Conservation (phyloP, 2,329 filamentous ascomycete genomes). For the Venturia nashicola region DNA sequence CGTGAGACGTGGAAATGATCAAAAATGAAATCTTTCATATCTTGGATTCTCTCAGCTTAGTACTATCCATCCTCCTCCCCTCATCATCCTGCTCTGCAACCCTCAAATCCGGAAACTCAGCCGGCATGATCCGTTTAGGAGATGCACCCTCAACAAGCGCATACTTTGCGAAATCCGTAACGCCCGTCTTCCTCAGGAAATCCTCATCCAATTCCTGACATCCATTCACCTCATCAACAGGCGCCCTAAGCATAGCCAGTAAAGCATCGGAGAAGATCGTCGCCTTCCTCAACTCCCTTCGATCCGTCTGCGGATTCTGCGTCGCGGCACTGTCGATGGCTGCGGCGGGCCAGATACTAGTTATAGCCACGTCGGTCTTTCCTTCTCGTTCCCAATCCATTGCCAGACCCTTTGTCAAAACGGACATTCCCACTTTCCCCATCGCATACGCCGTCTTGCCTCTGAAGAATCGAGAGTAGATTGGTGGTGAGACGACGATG, state of each 20-base stretch:
- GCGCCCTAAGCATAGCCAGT: constrained; percentile 54
- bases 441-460: constrained; percentile 78
- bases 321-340: constrained; percentile 72
- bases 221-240: constrained; percentile 54
- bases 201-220: constrained; percentile 67
- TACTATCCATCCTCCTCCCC: constrained; percentile 58
- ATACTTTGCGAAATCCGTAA: constrained; percentile 63
- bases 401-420: constrained; percentile 66
- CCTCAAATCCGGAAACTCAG: constrained; percentile 51
- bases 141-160: constrained; percentile 49
- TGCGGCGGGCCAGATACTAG: constrained; percentile 69
- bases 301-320: constrained; percentile 33
- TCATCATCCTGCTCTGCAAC: constrained; percentile 75
- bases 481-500: constrained; percentile 70
- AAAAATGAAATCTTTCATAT: constrained; percentile 11
- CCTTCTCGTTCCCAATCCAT: constrained; percentile 67
- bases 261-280: constrained; percentile 73
- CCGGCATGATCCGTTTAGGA: constrained; percentile 71
- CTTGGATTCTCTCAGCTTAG: constrained; percentile 16
- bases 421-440: constrained; percentile 69
- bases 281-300: constrained; percentile 51
- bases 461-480: constrained; percentile 73
- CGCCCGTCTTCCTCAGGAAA: constrained; percentile 54
- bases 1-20: too few species aligned
- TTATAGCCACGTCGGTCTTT: constrained; percentile 58